Percentiles rank a stretch among this genome's conserved stretches.
Conservation (phyloP, 768 basidiomycete genomes). For the Kwoniella shandongensis region DNA sequence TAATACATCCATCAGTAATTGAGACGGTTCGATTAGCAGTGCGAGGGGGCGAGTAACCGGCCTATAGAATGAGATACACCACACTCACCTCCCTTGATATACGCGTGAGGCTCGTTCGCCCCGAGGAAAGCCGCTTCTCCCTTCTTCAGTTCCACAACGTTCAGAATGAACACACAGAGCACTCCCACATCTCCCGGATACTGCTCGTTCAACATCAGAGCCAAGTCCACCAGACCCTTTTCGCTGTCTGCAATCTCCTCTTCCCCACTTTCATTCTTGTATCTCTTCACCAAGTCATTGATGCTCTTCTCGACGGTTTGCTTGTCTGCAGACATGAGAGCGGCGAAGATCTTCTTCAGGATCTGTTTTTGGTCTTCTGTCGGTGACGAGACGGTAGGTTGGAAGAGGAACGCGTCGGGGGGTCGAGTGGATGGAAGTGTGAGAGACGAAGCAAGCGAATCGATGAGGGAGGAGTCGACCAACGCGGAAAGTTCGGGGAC, state of each 20-base stretch:
- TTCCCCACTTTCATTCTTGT: slow-evolving; percentile 55
- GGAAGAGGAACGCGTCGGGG: slow-evolving; percentile 50
- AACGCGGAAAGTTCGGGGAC: slow-evolving; percentile 77
- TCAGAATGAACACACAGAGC: slow-evolving; percentile 85
- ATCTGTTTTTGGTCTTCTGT: slow-evolving; percentile 60
- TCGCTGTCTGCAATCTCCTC: slow-evolving; percentile 56
- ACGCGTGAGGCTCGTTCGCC: slow-evolving; percentile 96
- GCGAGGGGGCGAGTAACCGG: neutral
- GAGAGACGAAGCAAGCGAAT: slow-evolving; percentile 61
- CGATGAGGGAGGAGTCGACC: slow-evolving; percentile 58
- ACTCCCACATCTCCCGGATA: slow-evolving; percentile 92
- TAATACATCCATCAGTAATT: too few relatives aligned
- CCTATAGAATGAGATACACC: neutral
- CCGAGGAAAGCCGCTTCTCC: slow-evolving; percentile 93
- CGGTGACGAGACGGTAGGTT: slow-evolving; percentile 45
- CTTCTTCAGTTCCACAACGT: slow-evolving; percentile 72
- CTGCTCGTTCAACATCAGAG: slow-evolving; percentile 62
- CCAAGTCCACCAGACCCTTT: slow-evolving; percentile 56
- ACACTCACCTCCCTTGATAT: slow-evolving; percentile 79
- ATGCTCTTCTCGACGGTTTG: slow-evolving; percentile 61
- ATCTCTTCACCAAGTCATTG: slow-evolving; percentile 63
- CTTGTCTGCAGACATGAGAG: slow-evolving; percentile 73
- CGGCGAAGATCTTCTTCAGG: slow-evolving; percentile 74
- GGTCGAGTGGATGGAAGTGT: slow-evolving; percentile 55
- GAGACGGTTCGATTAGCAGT: neutral